Percentiles rank a stretch among this genome's conserved stretches.
Evolutionary conservation across 208 protist genomes (phyloP).

Genomic region (Borovskyia barvae): DNA sequence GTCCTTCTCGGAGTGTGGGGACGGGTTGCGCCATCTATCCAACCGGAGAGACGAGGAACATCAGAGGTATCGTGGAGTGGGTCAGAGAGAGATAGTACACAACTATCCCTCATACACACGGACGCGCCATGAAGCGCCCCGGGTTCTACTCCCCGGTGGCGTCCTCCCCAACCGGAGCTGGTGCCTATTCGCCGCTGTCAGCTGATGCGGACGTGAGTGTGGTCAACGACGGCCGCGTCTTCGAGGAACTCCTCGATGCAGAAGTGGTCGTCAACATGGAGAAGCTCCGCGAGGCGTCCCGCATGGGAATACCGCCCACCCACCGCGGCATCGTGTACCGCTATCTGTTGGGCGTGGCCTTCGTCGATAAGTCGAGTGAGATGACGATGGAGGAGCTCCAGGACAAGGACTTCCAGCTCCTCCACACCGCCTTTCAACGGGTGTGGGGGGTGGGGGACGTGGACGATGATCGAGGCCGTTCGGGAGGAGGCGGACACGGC

Average conservation of each 20-base stretch:
- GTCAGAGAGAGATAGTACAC: too few relatives aligned
- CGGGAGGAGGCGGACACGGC: conserved; percentile 2
- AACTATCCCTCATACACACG: conserved; percentile 4
- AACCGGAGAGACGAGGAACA: too few relatives aligned
- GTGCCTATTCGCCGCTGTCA: conserved; percentile 1
- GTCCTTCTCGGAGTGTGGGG: too few relatives aligned
- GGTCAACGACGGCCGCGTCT: conserved; percentile 31
- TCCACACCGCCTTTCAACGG: conserved; percentile 40
- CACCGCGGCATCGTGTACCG: conserved; percentile 81
- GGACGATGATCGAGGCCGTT: conserved; percentile 17
- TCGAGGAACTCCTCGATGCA: conserved; percentile 83
- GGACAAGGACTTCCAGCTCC: conserved; percentile 75
- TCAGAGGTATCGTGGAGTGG: too few relatives aligned
- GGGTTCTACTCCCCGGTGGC: conserved; percentile 4
- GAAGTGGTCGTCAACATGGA: conserved; percentile 67
- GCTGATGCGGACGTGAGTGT: conserved; percentile 17
- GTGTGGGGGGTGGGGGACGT: conserved; percentile 27
- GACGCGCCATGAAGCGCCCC: not conserved
- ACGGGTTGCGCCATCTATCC: too few relatives aligned
- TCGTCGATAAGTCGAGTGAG: conserved; percentile 77
- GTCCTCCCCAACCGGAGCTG: conserved; percentile 4
- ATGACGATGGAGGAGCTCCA: conserved; percentile 82
- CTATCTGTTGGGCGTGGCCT: conserved; percentile 76
- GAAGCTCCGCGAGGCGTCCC: conserved; percentile 76
- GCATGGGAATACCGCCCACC: conserved; percentile 57